phyloP scores from a whole-genome alignment of 805 yeast genomes.

The Teunomyces gatunensis region DNA sequence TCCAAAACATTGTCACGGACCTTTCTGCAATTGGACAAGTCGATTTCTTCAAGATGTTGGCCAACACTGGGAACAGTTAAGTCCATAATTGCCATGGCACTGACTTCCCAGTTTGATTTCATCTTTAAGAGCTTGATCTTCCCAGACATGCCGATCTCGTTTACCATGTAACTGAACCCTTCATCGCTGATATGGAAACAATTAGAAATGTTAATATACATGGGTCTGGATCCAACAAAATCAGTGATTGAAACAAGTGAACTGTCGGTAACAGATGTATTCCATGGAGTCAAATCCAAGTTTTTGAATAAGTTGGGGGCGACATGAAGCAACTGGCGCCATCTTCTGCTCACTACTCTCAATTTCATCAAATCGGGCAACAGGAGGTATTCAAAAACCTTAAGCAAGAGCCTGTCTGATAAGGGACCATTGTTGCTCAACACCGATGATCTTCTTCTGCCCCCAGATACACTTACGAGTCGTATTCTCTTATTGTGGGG shows the following conservation, averaged over 20 bases:
- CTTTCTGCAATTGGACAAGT: conserved; percentile 69
- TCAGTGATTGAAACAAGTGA: conserved; percentile 58
- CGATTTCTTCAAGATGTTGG: conserved; percentile 53
- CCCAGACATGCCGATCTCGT: conserved; percentile 68
- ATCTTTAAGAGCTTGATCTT: conserved; percentile 52
- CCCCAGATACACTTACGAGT: conserved; percentile 42
- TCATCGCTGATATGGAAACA: conserved; percentile 78
- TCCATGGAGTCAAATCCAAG: conserved; percentile 63
- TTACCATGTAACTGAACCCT: conserved; percentile 69
- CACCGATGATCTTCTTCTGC: conserved; percentile 53
- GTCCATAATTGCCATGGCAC: conserved; percentile 82
- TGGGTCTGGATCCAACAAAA: conserved; percentile 70
- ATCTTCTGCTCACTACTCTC: conserved; percentile 57
- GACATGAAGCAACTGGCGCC: conserved; percentile 63
- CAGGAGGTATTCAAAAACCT: conserved; percentile 51
- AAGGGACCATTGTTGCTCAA: conserved; percentile 52
- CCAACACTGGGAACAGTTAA: conserved; percentile 66
- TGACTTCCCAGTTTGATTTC: conserved; percentile 74
- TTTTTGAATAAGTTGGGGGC: conserved; percentile 51
- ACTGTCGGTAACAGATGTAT: conserved; percentile 56
- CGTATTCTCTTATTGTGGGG: conserved; percentile 54
- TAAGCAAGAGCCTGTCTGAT: conserved; percentile 57
- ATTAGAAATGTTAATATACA: conserved; percentile 58
- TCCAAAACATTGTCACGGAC: conserved; percentile 71
- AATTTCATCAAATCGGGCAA: conserved; percentile 61